Conservation (phyloP, 495 filamentous ascomycete species). For the Staphylotrichum tortipilum region DNA sequence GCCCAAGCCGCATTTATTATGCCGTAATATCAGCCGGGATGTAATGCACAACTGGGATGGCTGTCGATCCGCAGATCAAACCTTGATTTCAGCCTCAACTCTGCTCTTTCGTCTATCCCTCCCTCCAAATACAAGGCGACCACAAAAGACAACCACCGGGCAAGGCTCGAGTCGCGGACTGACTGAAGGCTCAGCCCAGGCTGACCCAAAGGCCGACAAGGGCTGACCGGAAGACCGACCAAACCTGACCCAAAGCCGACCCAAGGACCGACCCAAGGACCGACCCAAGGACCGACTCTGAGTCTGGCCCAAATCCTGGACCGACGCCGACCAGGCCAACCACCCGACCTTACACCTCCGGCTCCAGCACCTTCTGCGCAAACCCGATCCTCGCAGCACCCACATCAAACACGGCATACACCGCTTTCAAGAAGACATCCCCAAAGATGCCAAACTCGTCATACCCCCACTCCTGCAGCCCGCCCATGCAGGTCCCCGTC, state of each 20-base stretch:
- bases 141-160: too few relatives aligned
- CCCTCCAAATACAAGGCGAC: not conserved
- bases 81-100: not conserved
- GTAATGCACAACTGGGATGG: not conserved
- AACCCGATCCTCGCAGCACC: constrained; percentile 57
- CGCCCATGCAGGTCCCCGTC: constrained; percentile 51
- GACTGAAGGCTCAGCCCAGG: too few relatives aligned
- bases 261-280: too few relatives aligned
- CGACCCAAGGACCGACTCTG: too few relatives aligned
- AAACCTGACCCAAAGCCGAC: too few relatives aligned
- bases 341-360: not conserved
- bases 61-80: not conserved
- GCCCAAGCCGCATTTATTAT: not conserved
- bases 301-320: too few relatives aligned
- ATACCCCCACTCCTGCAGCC: constrained; percentile 54
- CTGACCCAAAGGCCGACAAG: too few relatives aligned
- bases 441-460: constrained; percentile 58
- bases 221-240: too few relatives aligned
- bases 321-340: too few relatives aligned
- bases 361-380: constrained; percentile 41
- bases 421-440: constrained; percentile 62
- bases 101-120: not conserved
- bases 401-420: constrained; percentile 70
- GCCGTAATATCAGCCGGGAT: not conserved
- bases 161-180: too few relatives aligned